A percentile compares a stretch with the other conserved stretches of the same genome.
Evolutionary conservation across 1,284 basidiomycete genomes (phyloP).

Genomic region (Ustilago lituana): DNA sequence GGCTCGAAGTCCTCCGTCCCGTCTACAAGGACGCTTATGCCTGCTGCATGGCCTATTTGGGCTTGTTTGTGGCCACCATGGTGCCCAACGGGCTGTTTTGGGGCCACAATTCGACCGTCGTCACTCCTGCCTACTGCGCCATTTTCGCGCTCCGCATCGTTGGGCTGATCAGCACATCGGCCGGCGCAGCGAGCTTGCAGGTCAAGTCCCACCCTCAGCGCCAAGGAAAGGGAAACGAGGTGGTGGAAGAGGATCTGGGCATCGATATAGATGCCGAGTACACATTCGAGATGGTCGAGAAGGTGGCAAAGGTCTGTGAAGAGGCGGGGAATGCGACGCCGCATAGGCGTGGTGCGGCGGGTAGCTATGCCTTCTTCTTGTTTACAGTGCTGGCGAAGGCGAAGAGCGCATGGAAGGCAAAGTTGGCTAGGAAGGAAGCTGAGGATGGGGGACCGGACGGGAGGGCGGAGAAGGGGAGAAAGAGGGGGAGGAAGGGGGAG

Average conservation of each 20-base stretch:
- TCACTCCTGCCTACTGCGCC: constrained; percentile 51
- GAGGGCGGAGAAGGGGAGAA: not conserved
- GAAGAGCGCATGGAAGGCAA: constrained; percentile 28
- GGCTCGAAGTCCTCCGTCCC: constrained; percentile 26
- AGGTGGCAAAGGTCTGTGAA: constrained; percentile 43
- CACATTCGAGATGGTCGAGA: constrained; percentile 48
- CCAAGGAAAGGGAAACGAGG: constrained; percentile 1
- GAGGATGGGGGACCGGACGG: too few relatives aligned
- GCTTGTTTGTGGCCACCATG: constrained; percentile 49
- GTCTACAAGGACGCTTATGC: constrained; percentile 55
- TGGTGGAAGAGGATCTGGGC: constrained; percentile 20
- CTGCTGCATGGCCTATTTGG: constrained; percentile 50
- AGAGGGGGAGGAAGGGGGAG: constrained; percentile 16
- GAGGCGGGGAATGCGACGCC: constrained; percentile 46
- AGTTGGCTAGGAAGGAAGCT: constrained; percentile 15
- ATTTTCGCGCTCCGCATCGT: constrained; percentile 53
- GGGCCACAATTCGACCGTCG: constrained; percentile 50
- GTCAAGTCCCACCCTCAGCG: constrained; percentile 14
- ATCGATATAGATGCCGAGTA: constrained; percentile 47
- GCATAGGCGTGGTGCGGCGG: constrained; percentile 44
- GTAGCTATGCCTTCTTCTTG: constrained; percentile 48
- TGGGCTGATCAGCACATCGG: constrained; percentile 27
- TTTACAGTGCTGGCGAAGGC: constrained; percentile 43
- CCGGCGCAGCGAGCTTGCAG: constrained; percentile 11
- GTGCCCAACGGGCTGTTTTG: constrained; percentile 43